Conservation (phyloP, 768 basidiomycete species). For the Filobasidium floriforme region DNA sequence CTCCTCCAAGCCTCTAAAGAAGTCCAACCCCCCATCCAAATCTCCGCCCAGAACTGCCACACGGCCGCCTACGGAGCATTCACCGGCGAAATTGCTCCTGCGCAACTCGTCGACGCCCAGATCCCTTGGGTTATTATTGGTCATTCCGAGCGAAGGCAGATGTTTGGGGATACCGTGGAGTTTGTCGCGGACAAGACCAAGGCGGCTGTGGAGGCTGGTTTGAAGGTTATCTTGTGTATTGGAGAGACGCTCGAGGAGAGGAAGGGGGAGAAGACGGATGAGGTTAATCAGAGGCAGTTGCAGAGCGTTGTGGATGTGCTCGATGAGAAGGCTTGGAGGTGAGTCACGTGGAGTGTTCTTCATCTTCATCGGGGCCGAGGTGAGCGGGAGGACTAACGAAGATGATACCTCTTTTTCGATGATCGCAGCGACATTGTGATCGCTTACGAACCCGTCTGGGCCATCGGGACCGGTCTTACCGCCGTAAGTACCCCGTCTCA, state of each 20-base stretch:
- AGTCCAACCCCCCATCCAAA: conserved; percentile 61
- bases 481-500: background rate
- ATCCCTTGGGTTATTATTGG: conserved; percentile 91
- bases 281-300: conserved; percentile 75
- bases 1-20: conserved; percentile 62
- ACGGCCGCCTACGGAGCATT: conserved; percentile 76
- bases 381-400: background rate
- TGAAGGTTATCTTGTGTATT: conserved; percentile 89
- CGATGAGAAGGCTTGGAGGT: conserved; percentile 67
- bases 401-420: no score
- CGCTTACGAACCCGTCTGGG: conserved; percentile 74
- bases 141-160: conserved; percentile 89
- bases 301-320: conserved; percentile 56
- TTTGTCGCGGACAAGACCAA: conserved; percentile 77
- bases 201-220: conserved; percentile 64
- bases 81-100: conserved; percentile 90
- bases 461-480: conserved; percentile 57
- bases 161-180: conserved; percentile 82
- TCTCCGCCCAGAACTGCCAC: conserved; percentile 89
- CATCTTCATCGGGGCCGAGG: no score
- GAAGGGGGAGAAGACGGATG: conserved; percentile 65
- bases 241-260: conserved; percentile 88
- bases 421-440: conserved; percentile 75
- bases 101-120: conserved; percentile 74
- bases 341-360: no score